Evolutionary conservation across 2,329 filamentous ascomycete genomes (phyloP).

Genomic region (Alternaria infectoria): DNA sequence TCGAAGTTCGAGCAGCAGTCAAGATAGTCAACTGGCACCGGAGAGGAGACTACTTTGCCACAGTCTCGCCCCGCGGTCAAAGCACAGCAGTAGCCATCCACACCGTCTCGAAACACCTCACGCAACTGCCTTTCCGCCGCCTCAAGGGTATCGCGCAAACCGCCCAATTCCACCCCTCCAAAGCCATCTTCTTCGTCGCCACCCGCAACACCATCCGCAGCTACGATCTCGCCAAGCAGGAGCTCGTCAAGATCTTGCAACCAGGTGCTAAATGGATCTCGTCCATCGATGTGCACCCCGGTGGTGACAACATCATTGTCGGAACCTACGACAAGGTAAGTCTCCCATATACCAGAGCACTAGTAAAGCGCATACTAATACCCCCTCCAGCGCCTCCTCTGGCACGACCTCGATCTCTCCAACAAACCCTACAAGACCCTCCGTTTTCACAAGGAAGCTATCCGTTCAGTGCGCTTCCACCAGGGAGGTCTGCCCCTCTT

Average conservation of each 20-base stretch:
- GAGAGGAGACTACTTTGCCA: slow-evolving; percentile 91
- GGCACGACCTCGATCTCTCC: slow-evolving; percentile 95
- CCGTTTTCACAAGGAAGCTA: slow-evolving; percentile 91
- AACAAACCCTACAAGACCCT: slow-evolving; percentile 93
- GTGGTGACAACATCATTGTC: slow-evolving; percentile 91
- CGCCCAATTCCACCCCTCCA: slow-evolving; percentile 91
- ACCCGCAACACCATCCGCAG: slow-evolving; percentile 91
- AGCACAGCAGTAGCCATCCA: slow-evolving; percentile 88
- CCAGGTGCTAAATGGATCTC: slow-evolving; percentile 96
- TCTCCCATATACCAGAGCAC: accelerated
- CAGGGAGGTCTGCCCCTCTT: slow-evolving; percentile 80
- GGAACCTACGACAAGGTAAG: slow-evolving; percentile 82
- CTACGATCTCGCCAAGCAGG: slow-evolving; percentile 91
- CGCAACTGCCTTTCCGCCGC: slow-evolving; percentile 89
- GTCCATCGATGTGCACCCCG: slow-evolving; percentile 89
- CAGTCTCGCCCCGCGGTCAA: slow-evolving; percentile 81
- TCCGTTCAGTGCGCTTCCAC: slow-evolving; percentile 88
- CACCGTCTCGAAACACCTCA: slow-evolving; percentile 91
- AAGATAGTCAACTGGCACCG: slow-evolving; percentile 95
- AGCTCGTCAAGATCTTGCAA: slow-evolving; percentile 90
- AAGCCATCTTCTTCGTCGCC: slow-evolving; percentile 93
- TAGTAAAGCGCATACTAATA: background rate
- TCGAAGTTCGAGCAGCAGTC: slow-evolving; percentile 78
- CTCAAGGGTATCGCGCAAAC: slow-evolving; percentile 80
- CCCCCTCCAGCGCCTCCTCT: slow-evolving; percentile 72